Conservation (phyloP, 345 rosid genomes). For the Arabidopsis suecica region DNA sequence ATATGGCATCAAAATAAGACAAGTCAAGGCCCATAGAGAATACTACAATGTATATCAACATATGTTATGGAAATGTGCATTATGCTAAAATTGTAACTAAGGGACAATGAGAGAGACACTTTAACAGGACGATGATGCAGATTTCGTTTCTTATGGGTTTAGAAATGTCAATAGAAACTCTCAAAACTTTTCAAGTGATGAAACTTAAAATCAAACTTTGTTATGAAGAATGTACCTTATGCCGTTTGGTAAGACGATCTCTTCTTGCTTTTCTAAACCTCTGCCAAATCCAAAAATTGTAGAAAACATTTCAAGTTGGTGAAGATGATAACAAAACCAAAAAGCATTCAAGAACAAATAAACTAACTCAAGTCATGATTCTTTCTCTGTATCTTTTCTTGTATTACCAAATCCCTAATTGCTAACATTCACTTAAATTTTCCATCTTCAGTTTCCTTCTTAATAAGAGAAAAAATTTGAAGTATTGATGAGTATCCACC, state of each 20-base stretch:
- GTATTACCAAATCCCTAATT: neutral
- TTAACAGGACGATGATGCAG: no score
- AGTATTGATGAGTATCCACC: conserved; percentile 40
- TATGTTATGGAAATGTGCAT: no score
- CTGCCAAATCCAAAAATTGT: conserved; percentile 44
- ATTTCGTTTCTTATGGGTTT: no score
- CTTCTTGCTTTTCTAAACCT: conserved; percentile 66
- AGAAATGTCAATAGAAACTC: no score
- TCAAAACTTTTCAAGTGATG: no score
- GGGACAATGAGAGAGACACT: no score
- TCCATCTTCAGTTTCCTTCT: conserved; percentile 11
- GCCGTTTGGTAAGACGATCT: conserved; percentile 76
- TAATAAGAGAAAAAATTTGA: neutral
- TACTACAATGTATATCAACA: neutral
- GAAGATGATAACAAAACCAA: neutral
- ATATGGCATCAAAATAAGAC: neutral
- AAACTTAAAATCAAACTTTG: no score
- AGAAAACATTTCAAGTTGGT: neutral
- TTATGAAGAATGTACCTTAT: conserved; percentile 56
- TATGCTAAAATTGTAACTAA: no score
- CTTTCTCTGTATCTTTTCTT: neutral
- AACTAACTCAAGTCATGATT: conserved; percentile 1
- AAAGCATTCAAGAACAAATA: neutral
- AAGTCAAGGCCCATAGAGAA: neutral
- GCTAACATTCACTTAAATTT: neutral